phyloP scores from a whole-genome alignment of 202 grass and related monocot genomes.

The Setaria italica region DNA sequence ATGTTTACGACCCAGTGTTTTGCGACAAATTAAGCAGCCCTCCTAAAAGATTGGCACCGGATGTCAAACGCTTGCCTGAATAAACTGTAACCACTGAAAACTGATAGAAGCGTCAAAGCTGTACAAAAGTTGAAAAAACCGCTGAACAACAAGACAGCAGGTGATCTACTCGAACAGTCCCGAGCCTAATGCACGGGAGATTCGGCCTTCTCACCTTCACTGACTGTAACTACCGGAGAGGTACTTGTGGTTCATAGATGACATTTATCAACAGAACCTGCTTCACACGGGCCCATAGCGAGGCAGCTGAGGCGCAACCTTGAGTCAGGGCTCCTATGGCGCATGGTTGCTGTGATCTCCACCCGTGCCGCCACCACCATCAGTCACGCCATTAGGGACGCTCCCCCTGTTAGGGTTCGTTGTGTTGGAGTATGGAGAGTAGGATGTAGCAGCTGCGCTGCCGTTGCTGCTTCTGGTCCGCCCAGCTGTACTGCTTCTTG shows the following conservation, averaged over 20 bases:
- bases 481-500: conserved; percentile 72
- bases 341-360: conserved; percentile 61
- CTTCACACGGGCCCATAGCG: background rate
- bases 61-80: background rate
- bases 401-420: conserved; percentile 29
- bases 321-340: conserved; percentile 50
- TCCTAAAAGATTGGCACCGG: background rate
- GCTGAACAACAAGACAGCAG: background rate
- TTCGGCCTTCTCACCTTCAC: background rate
- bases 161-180: background rate
- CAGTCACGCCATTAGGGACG: conserved; percentile 57
- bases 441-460: conserved; percentile 49
- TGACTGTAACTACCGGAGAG: background rate
- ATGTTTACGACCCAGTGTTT: background rate
- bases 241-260: background rate
- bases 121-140: background rate
- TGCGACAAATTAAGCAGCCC: background rate
- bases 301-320: background rate
- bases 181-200: background rate
- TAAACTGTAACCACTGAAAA: background rate
- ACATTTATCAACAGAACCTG: conserved; percentile 1
- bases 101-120: background rate
- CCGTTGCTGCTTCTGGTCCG: conserved; percentile 66
- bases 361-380: background rate
- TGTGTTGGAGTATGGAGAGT: conserved; percentile 59